Evolutionary conservation across 805 yeast species (phyloP).

Genomic region (Wickerhamiella qilinensis): DNA sequence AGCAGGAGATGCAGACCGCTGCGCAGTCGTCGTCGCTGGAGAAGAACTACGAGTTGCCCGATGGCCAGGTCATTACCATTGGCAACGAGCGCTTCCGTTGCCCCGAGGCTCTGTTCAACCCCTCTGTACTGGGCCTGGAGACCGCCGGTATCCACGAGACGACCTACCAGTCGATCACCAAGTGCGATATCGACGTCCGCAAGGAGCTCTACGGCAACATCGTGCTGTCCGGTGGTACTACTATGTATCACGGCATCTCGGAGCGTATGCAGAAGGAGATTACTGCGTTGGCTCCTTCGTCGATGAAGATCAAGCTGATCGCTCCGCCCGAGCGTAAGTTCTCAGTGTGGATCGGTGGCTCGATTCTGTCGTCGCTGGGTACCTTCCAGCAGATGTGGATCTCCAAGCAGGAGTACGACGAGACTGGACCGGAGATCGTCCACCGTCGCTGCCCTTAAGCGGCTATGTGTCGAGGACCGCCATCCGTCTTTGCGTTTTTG

Average conservation of each 20-base stretch:
- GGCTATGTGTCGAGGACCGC: not conserved
- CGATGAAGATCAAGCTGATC: slow-evolving; percentile 98
- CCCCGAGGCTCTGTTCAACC: slow-evolving; percentile 99
- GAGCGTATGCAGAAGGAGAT: slow-evolving; percentile 99
- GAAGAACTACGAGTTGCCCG: slow-evolving; percentile 98
- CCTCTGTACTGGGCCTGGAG: slow-evolving; percentile 78
- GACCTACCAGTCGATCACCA: slow-evolving; percentile 84
- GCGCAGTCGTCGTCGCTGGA: slow-evolving; percentile 96
- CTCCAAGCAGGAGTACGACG: slow-evolving; percentile 99
- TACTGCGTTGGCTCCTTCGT: slow-evolving; percentile 97
- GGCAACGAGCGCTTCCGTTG: slow-evolving; percentile 99
- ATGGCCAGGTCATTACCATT: slow-evolving; percentile 97
- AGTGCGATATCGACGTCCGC: slow-evolving; percentile 98
- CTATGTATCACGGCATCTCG: slow-evolving; percentile 99
- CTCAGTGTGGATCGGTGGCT: slow-evolving; percentile 99
- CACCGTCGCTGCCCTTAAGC: slow-evolving; percentile 85
- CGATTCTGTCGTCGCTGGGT: slow-evolving; percentile 93
- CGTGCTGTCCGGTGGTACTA: slow-evolving; percentile 99
- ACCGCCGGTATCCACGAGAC: slow-evolving; percentile 99
- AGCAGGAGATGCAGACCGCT: slow-evolving; percentile 98
- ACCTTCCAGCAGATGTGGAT: slow-evolving; percentile 99
- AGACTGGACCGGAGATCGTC: slow-evolving; percentile 98
- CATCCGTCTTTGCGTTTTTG: not conserved
- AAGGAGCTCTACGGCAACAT: slow-evolving; percentile 98
- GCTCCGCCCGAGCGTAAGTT: slow-evolving; percentile 99